Evolutionary conservation across 2,329 filamentous ascomycete species (phyloP).

Genomic region (Botrytis hyacinthi): DNA sequence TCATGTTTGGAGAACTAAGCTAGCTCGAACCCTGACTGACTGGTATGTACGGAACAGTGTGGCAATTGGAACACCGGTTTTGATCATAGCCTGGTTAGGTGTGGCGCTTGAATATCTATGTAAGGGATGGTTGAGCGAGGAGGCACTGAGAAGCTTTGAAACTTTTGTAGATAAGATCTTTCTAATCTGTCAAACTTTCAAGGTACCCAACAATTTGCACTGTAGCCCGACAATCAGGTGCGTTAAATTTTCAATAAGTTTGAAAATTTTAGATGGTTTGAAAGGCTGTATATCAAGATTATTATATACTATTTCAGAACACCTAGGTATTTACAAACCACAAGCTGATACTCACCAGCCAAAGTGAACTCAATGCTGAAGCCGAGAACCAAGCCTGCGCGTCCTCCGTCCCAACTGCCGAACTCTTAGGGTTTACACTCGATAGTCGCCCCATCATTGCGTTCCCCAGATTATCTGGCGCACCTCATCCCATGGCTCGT

Average conservation of each 20-base stretch:
- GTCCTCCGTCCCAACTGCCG: background rate
- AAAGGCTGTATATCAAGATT: background rate
- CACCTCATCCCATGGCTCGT: background rate
- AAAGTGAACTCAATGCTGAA: background rate
- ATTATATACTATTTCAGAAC: too few species aligned
- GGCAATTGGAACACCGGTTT: constrained; percentile 56
- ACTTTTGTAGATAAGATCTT: background rate
- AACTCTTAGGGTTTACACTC: background rate
- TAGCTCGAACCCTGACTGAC: background rate
- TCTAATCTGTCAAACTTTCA: background rate
- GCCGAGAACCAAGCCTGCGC: background rate
- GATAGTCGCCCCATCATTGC: background rate
- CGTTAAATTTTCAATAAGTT: background rate
- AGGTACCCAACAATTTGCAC: background rate
- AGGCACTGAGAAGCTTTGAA: background rate
- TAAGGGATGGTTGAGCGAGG: background rate
- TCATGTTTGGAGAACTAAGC: background rate
- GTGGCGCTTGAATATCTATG: background rate
- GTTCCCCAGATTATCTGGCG: background rate
- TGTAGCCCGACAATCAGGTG: background rate
- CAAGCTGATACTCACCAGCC: background rate
- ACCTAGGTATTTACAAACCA: too few species aligned
- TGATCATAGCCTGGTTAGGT: constrained; percentile 46
- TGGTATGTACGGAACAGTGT: constrained; percentile 40
- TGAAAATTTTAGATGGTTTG: background rate